phyloP scores from a whole-genome alignment of 2,329 filamentous ascomycete species.

The Stylonectria norvegica region DNA sequence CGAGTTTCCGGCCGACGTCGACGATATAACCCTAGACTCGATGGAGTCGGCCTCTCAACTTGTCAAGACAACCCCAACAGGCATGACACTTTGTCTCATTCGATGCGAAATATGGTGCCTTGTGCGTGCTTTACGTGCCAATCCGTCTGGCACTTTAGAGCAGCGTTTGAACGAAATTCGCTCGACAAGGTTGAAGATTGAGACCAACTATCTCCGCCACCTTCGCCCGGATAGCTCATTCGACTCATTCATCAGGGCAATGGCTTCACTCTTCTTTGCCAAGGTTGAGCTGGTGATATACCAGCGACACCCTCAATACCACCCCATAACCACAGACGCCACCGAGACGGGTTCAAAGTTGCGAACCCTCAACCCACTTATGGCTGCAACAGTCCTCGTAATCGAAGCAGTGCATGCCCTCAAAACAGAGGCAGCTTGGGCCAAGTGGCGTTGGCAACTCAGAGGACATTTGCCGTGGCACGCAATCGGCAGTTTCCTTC shows the following conservation, averaged over 20 bases:
- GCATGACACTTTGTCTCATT: slow-evolving; percentile 19
- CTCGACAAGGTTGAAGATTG: slow-evolving; percentile 10
- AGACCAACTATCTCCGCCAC: slow-evolving; percentile 9
- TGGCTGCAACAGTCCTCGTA: no score
- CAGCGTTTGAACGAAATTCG: slow-evolving; percentile 11
- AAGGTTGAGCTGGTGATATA: slow-evolving; percentile 26
- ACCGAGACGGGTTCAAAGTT: neutral
- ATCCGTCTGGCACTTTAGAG: slow-evolving; percentile 5
- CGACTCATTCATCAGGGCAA: slow-evolving; percentile 17
- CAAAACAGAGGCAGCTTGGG: slow-evolving; percentile 19
- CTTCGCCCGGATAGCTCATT: slow-evolving; percentile 8
- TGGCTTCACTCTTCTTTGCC: slow-evolving; percentile 25
- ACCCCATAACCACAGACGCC: neutral
- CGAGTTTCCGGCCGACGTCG: slow-evolving; percentile 40
- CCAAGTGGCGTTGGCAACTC: slow-evolving; percentile 30
- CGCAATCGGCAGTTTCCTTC: slow-evolving; percentile 23
- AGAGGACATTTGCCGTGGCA: slow-evolving; percentile 27
- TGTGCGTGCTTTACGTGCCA: slow-evolving; percentile 13
- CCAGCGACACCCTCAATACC: neutral
- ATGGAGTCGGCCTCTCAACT: neutral
- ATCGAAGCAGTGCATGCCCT: slow-evolving; percentile 22
- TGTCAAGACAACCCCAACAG: slow-evolving; percentile 1
- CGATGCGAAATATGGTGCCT: slow-evolving; percentile 29
- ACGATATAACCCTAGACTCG: slow-evolving; percentile 29
- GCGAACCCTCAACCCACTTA: slow-evolving; percentile 6